Conservation (phyloP, 768 basidiomycete species). For the Vishniacozyma victoriae region DNA sequence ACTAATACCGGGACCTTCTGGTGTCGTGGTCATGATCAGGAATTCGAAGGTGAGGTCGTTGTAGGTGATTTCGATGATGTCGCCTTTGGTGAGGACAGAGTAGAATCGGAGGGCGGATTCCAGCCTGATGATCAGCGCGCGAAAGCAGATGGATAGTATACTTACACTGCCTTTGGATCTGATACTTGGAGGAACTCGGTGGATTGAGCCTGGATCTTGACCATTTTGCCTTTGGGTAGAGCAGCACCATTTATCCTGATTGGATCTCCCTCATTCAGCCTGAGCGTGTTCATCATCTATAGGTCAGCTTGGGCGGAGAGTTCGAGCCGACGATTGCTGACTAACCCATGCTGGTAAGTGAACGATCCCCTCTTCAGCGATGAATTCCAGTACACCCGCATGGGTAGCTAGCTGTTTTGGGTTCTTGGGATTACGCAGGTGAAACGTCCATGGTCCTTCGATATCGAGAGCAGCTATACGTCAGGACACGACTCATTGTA, state of each 20-base stretch:
- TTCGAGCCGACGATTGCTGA: not conserved
- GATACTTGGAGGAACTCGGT: constrained; percentile 94
- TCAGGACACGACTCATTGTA: not conserved
- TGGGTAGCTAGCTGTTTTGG: constrained; percentile 75
- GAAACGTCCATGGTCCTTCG: constrained; percentile 91
- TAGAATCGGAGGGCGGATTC: constrained; percentile 94
- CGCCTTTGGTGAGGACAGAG: constrained; percentile 82
- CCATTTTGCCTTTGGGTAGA: constrained; percentile 84
- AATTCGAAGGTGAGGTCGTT: constrained; percentile 92
- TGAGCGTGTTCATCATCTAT: constrained; percentile 91
- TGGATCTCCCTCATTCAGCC: constrained; percentile 88
- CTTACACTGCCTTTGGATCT: constrained; percentile 95
- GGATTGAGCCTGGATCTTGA: constrained; percentile 94
- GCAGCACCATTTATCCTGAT: constrained; percentile 85
- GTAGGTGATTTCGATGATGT: constrained; percentile 97
- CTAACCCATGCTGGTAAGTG: constrained; percentile 87
- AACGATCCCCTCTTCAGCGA: constrained; percentile 90
- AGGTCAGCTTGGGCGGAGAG: not conserved
- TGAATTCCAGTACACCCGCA: constrained; percentile 97
- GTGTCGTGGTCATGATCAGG: constrained; percentile 81
- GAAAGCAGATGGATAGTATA: constrained; percentile 21
- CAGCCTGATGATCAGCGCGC: constrained; percentile 56
- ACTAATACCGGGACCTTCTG: constrained; percentile 79
- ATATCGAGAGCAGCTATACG: constrained; percentile 67
- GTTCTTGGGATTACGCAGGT: constrained; percentile 83